Percentiles rank a stretch among this genome's conserved stretches.
phyloP scores from a whole-genome alignment of 2,329 filamentous ascomycete species.

The Elsinoe perseae region DNA sequence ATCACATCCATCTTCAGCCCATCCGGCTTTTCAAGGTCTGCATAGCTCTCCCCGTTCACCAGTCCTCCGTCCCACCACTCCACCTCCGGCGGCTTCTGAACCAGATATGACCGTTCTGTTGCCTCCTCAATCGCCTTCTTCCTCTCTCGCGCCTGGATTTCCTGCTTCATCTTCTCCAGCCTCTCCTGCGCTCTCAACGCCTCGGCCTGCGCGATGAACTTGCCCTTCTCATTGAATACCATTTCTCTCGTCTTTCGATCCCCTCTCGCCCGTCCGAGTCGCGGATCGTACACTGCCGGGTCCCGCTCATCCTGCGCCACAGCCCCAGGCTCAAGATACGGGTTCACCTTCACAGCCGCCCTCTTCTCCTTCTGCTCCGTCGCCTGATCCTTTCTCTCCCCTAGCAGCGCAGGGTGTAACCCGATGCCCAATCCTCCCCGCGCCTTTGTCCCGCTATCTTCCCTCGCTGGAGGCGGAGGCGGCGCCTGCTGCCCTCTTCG shows the following conservation, averaged over 20 bases:
- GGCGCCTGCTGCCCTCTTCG: slow-evolving; percentile 8
- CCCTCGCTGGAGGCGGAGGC: slow-evolving; percentile 35
- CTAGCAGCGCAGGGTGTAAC: slow-evolving; percentile 65
- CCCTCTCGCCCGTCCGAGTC: slow-evolving; percentile 49
- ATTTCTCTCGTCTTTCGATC: slow-evolving; percentile 65
- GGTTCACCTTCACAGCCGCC: slow-evolving; percentile 31
- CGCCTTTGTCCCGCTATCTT: slow-evolving; percentile 44
- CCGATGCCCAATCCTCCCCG: slow-evolving; percentile 66
- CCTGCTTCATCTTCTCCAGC: slow-evolving; percentile 88
- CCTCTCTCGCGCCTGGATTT: slow-evolving; percentile 77
- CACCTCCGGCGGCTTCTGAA: slow-evolving; percentile 74
- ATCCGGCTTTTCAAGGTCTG: slow-evolving; percentile 51
- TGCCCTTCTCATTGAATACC: slow-evolving; percentile 89
- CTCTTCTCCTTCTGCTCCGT: slow-evolving; percentile 40
- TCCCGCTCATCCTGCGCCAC: slow-evolving; percentile 44
- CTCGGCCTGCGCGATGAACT: slow-evolving; percentile 92
- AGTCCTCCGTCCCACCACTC: slow-evolving; percentile 98
- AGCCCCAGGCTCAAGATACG: slow-evolving; percentile 33
- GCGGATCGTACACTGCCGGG: slow-evolving; percentile 80
- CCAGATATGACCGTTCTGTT: slow-evolving; percentile 79
- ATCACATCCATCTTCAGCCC: slow-evolving; percentile 50
- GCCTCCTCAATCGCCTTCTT: slow-evolving; percentile 94
- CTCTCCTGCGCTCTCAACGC: slow-evolving; percentile 79
- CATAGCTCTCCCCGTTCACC: slow-evolving; percentile 63
- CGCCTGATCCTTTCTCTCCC: slow-evolving; percentile 32